Evolutionary conservation across 1,284 basidiomycete species (phyloP).

Genomic region (Inonotus hispidus): DNA sequence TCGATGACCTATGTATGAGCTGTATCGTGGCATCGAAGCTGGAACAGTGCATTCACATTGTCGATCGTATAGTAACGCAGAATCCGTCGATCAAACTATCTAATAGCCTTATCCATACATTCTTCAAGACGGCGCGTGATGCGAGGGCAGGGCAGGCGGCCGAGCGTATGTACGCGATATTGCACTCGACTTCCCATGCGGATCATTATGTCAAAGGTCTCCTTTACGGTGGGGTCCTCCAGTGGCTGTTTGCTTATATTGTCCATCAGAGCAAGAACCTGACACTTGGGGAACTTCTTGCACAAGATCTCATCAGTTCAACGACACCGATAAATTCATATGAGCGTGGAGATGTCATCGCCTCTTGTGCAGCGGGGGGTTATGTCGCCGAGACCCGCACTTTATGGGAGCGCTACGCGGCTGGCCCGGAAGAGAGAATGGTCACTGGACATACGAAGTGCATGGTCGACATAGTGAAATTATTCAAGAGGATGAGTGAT

Average conservation of each 20-base stretch:
- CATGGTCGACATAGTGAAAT: conserved; percentile 52
- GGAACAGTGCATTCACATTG: neutral
- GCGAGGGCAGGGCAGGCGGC: conserved; percentile 22
- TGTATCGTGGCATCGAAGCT: neutral
- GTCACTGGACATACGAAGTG: conserved; percentile 42
- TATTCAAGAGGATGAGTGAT: conserved; percentile 31
- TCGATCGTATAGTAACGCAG: neutral
- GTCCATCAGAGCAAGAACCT: conserved; percentile 32
- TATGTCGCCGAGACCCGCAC: conserved; percentile 41
- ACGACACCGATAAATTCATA: conserved; percentile 20
- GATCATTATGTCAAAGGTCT: conserved; percentile 24
- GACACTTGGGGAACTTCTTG: conserved; percentile 39
- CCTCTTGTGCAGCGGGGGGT: conserved; percentile 39
- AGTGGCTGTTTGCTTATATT: conserved; percentile 48
- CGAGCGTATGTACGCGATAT: conserved; percentile 1
- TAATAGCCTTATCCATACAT: conserved; percentile 35
- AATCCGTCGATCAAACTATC: conserved; percentile 1
- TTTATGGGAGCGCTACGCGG: conserved; percentile 52
- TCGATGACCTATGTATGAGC: neutral
- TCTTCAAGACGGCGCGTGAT: conserved; percentile 37
- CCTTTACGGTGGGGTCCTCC: conserved; percentile 39
- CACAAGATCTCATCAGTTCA: conserved; percentile 40
- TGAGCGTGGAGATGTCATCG: conserved; percentile 44
- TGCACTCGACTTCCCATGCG: neutral
- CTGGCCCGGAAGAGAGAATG: conserved; percentile 34